Evolutionary conservation across 768 basidiomycete species (phyloP), one percentile per base, ranked within the genome.

Genomic region (Psilocybe azurescens): DNA sequence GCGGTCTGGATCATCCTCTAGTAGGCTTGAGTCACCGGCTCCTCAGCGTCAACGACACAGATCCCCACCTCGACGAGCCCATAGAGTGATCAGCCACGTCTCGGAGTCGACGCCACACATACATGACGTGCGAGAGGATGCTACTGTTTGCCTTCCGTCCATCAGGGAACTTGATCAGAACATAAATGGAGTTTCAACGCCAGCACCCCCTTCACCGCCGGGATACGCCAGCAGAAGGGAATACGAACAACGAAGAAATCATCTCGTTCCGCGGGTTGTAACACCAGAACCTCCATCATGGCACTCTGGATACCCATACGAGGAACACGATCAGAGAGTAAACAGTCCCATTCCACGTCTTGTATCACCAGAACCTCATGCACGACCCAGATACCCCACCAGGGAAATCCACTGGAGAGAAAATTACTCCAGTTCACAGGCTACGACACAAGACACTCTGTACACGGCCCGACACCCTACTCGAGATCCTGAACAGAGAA

Each of bases 1-100:
- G 13, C 49, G 58, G 14, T 53, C 65, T 51, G 50, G 41, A 13
- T 55, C 65, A 18, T 39, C 65, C 14, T 53, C 61, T 5, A 61
- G 50, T 41, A 39, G 49, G 24, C 56, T 33, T 47, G 55, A 47
- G 18, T 18, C 30, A 4, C 52, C 33, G 28, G 32, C 7, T 2
- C 52, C 52, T 8, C 14, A n/a, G 32, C 16, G 32, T n/a, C 14
- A 53, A 5, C 41, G 41, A 9, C 41, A n/a, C 41, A 44, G 41
- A n/a, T 44, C 41, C 8, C 41, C 41, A 13, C 5, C 41, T 13
- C 41, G 41, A 44, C 41, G n/a, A 44, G 11, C 11, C 14, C n/a
- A n/a, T 5, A 9, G 14, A 44, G 14, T 14, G 14, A 44, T 14
- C 41, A 44, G n/a, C n/a, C 41, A 44, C 11, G 41, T 44, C 14